A percentile compares a stretch with the other conserved stretches of the same genome.
Evolutionary conservation across 257 asterid species (phyloP).

Genomic region (Penstemon davidsonii): DNA sequence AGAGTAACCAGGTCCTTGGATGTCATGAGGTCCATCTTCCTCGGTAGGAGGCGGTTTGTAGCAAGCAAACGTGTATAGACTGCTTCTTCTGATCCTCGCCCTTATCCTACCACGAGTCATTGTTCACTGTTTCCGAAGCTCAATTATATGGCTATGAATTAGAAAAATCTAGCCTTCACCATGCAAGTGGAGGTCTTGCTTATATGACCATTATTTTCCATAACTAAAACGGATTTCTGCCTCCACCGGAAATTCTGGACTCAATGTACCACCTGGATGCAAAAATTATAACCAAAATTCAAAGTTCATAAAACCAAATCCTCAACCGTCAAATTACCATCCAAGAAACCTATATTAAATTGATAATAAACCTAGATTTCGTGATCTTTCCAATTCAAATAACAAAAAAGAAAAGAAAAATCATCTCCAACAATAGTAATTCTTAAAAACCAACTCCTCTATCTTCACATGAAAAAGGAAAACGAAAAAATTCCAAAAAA

Average conservation of each 20-base stretch:
- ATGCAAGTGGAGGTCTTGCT: constrained; percentile 41
- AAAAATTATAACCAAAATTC: background rate
- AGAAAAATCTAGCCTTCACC: constrained; percentile 37
- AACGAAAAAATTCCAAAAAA: no score
- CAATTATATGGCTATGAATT: constrained; percentile 24
- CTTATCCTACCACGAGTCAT: constrained; percentile 77
- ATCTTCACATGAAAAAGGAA: no score
- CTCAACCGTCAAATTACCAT: background rate
- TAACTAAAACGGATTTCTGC: no score
- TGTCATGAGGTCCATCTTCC: constrained; percentile 43
- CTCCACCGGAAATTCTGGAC: constrained; percentile 28
- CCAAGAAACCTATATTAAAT: constrained; percentile 22
- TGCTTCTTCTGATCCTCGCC: constrained; percentile 77
- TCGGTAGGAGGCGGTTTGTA: constrained; percentile 49
- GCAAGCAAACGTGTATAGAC: constrained; percentile 80
- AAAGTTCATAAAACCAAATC: constrained; percentile 19
- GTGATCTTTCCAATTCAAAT: constrained; percentile 27
- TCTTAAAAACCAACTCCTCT: background rate
- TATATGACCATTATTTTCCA: constrained; percentile 24
- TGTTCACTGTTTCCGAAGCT: constrained; percentile 28
- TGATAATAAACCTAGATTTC: constrained; percentile 7
- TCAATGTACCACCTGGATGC: constrained; percentile 40
- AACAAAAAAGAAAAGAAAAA: constrained; percentile 14
- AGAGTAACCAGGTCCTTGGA: constrained; percentile 80
- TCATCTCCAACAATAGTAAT: constrained; percentile 3